Evolutionary conservation across 2,329 filamentous ascomycete species (phyloP), one percentile per base, ranked within the genome.

Genomic region (Fusarium nodosum): DNA sequence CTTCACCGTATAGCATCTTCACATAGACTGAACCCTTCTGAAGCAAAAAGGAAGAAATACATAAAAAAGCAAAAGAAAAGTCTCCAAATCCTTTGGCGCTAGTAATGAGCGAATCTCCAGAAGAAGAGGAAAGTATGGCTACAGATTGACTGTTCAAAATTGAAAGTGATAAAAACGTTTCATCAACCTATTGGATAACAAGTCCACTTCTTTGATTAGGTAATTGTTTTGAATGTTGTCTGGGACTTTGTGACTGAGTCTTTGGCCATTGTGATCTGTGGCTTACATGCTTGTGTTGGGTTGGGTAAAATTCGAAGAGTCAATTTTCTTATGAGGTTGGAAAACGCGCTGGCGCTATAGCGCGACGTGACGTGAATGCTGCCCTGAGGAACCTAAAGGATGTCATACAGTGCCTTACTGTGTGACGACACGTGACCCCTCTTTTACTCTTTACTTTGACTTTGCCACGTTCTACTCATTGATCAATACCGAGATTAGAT

Each of bases 391-490:
- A 34, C 20, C 22, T 24, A 24, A 24, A 24, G 16, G 45, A 45
- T 50, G 45, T 62, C 38, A 58, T 51, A 47, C 38, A 63, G 62
- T 50, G 39, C 50, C 41, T 62, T 22, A 31, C 39, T 47, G 33
- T 56, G 38, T 33, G 16, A 44, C 26, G 9, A 10, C 64, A 71
- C 68, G 60, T 71, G 68, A 69, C 51, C 56, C 24, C n/a, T 62
- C 20, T 48, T 45, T 48, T 44, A 31, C 18, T 38, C 18, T 38
- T 20, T 61, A 46, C 52, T 41, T 47, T 36, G 55, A 54, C 62
- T 64, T 70, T 61, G 68, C 67, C 67, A 70, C 36, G 56, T 41
- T 53, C 42, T 41, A 58, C 50, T 50, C 47, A 64, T 45, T 52
- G 54, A 65, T 62, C 60, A 39, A 52, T 45, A 48, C 56, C 45